Evolutionary conservation across 169 alveolate species (phyloP).

Genomic region (Plasmodium billcollinsi): DNA sequence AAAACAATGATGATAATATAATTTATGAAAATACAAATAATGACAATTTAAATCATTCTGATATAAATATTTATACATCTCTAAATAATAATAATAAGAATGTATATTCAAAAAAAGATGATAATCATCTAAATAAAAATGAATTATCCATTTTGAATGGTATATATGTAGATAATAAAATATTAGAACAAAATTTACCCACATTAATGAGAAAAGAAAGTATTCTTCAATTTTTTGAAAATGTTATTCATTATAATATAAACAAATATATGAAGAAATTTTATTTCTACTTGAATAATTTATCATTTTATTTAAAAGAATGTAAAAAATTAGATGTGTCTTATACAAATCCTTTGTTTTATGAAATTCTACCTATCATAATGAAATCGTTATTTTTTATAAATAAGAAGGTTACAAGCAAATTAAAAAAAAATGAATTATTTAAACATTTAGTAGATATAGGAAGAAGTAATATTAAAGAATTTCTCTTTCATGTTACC

Average conservation of each 20-base stretch:
- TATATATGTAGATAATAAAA: constrained; percentile 21
- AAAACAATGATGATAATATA: no score
- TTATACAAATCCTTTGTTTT: constrained; percentile 34
- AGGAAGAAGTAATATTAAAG: constrained; percentile 28
- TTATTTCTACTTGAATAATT: constrained; percentile 29
- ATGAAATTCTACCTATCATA: constrained; percentile 31
- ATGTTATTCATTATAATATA: constrained; percentile 19
- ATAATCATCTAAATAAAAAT: background rate
- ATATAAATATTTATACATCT: background rate
- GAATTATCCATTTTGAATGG: constrained; percentile 27
- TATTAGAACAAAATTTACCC: constrained; percentile 37
- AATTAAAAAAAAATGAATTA: constrained; percentile 34
- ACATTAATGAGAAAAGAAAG: constrained; percentile 37
- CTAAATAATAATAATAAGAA: background rate
- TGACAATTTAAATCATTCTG: no score
- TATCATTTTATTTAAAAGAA: constrained; percentile 45
- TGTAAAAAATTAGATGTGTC: constrained; percentile 38
- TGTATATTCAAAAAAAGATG: background rate
- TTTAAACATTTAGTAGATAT: constrained; percentile 44
- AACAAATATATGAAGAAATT: constrained; percentile 65
- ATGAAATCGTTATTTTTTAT: constrained; percentile 68
- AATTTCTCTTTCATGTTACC: constrained; percentile 40
- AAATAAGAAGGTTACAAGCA: constrained; percentile 53
- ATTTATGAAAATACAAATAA: no score
- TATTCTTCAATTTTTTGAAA: constrained; percentile 42